Conservation (phyloP, 2,329 filamentous ascomycete genomes). For the Plectosphaerella plurivora region DNA sequence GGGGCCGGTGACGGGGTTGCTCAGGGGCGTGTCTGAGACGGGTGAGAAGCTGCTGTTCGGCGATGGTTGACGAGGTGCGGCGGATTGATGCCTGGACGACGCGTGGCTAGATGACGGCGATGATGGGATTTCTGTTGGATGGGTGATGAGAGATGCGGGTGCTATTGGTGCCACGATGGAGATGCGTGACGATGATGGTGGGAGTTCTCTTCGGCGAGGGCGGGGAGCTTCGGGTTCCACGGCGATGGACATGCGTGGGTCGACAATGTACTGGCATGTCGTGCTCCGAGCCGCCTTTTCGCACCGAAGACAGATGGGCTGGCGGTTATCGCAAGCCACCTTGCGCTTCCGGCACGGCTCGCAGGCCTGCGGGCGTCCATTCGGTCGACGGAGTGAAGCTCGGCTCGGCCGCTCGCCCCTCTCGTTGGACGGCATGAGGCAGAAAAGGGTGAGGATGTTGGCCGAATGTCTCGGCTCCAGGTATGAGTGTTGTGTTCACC, state of each 20-base stretch:
- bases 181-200: neutral
- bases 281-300: conserved; percentile 22
- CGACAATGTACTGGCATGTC: conserved; percentile 28
- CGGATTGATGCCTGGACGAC: neutral
- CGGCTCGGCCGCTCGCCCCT: neutral
- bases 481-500: too few relatives aligned
- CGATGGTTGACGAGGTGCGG: neutral
- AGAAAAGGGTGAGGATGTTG: neutral
- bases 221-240: neutral
- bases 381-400: neutral
- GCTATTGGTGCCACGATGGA: neutral
- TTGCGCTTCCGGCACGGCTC: conserved; percentile 33
- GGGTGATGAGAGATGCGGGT: neutral
- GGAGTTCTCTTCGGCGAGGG: neutral
- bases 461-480: neutral
- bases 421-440: neutral
- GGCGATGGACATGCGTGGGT: neutral
- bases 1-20: conserved; percentile 6
- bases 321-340: conserved; percentile 35
- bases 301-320: conserved; percentile 32
- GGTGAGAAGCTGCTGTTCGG: too few relatives aligned
- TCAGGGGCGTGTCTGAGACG: too few relatives aligned
- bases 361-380: conserved; percentile 11
- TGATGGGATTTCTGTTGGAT: neutral
- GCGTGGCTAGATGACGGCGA: neutral